Base-by-base conservation (phyloP, 1,139 yeast species). In the Suhomyces terraborum region DNA sequence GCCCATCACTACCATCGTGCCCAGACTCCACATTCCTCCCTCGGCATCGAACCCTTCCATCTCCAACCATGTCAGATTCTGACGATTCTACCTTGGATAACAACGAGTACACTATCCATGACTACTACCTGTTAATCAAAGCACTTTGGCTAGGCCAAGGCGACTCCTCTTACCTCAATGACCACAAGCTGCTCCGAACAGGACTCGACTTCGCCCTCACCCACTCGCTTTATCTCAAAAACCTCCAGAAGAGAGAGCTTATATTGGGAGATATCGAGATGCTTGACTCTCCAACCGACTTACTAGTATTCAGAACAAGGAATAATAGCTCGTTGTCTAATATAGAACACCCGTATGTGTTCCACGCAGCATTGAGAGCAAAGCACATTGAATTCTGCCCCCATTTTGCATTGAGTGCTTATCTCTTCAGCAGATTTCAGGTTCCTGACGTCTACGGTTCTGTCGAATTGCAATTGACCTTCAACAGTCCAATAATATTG, bases 401-500 rank as follows among this genome's bases (percentile, higher is more conserved):
- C 8, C 66, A 60, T 39, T 50, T 62, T 9, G 59, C 66, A 1
- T 42, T 66, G 4, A 55, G 67, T 2, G 52, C 60, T 10, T 67
- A 66, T 40, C 52, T 66, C 19, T 67, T 66, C 36, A 48, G 55
- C 28, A 36, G 69, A 26, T 60, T 64, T 36, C 71, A 67, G 40
- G 50, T 64, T 8, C 59, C 64, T 2, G 67, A 64, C 44, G 58
- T 55, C 23, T 56, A 59, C 40, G 67, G 64, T 9, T 52, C 60
- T 4, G 42, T 54, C 17, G 66, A 61, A 37, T 51, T 59, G 27
- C 40, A 49, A 12, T 36, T 48, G 42, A 41, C 45, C 6, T 50
- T 50, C 8, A 40, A 39, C 16, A 38, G 41, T 16, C 46, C 46
- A 12, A 42, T 51, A 10, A 35, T 46, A 2, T 51, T 63, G 25